phyloP scores from a whole-genome alignment of 345 rosid genomes.

The Leavenworthia alabamica region DNA sequence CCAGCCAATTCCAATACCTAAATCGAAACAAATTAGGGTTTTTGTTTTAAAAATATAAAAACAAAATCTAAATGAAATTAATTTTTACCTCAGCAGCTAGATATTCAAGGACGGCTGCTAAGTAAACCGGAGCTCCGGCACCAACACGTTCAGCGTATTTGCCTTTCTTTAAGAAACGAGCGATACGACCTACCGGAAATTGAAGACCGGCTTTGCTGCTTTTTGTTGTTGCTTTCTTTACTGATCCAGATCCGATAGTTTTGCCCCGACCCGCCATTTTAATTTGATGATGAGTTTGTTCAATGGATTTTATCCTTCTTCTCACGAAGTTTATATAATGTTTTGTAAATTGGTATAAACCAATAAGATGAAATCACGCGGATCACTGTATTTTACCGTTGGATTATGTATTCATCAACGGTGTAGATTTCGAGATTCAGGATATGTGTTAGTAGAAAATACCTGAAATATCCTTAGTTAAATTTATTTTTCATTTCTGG shows the following conservation, averaged over 20 bases:
- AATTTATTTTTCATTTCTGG: too few relatives aligned
- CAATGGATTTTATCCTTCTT: too few relatives aligned
- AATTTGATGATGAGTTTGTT: background rate
- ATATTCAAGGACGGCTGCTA: conserved; percentile 90
- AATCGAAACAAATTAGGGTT: background rate
- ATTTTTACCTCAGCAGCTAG: conserved; percentile 72
- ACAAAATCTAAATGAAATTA: background rate
- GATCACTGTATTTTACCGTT: conserved; percentile 28
- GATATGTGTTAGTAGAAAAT: too few relatives aligned
- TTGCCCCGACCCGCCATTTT: conserved; percentile 95
- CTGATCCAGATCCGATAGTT: conserved; percentile 71
- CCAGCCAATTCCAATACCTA: conserved; percentile 89
- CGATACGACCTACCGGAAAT: conserved; percentile 91
- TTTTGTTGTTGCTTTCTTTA: conserved; percentile 74
- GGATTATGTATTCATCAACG: conserved; percentile 29
- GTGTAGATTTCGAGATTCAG: background rate
- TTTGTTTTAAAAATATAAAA: background rate
- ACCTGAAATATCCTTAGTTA: too few relatives aligned
- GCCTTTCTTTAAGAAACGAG: conserved; percentile 89
- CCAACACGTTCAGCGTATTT: conserved; percentile 94
- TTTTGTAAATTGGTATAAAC: conserved; percentile 1
- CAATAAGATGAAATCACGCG: conserved; percentile 35
- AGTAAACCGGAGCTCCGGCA: conserved; percentile 90
- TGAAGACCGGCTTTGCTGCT: conserved; percentile 98
- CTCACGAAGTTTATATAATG: conserved; percentile 28